Conservation (phyloP, 1,139 yeast genomes). For the Protomyces inundatus region DNA sequence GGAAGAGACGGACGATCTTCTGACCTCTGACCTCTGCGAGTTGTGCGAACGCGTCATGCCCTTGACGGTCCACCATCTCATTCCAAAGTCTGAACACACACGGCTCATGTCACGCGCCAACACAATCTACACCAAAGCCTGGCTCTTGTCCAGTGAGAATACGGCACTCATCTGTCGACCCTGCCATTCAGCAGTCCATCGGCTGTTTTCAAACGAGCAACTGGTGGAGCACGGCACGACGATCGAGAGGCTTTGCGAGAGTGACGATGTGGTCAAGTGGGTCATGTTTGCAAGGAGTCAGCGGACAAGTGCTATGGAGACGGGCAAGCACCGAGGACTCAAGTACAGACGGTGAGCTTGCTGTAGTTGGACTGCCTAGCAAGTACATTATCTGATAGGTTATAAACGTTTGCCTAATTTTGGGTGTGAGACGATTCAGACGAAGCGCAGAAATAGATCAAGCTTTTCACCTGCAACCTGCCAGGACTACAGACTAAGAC, state of each 20-base stretch:
- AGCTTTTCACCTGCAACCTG: no score
- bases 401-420: no score
- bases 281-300: constrained; percentile 3
- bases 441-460: no score
- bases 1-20: not conserved
- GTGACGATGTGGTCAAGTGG: constrained; percentile 11
- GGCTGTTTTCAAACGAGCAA: constrained; percentile 1
- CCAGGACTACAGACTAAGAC: no score
- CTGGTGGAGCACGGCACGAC: not conserved
- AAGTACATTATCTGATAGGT: no score
- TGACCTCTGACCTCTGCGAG: constrained; percentile 2
- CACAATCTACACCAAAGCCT: not conserved
- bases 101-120: not conserved
- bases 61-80: constrained; percentile 17
- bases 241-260: not conserved
- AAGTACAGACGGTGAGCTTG: constrained; percentile 9
- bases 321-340: constrained; percentile 1
- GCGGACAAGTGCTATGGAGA: constrained; percentile 2
- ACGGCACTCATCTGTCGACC: constrained; percentile 16
- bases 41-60: constrained; percentile 23
- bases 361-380: not conserved
- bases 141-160: not conserved
- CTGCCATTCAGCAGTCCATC: constrained; percentile 16
- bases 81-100: constrained; percentile 23
- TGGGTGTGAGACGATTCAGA: no score